Percentiles rank a stretch among this genome's conserved stretches.
These are phyloP conservation scores for Hypoxylon trugodes DNA, from an alignment of 495 filamentous ascomycete genomes.

Conservation along the genomic window DNA sequence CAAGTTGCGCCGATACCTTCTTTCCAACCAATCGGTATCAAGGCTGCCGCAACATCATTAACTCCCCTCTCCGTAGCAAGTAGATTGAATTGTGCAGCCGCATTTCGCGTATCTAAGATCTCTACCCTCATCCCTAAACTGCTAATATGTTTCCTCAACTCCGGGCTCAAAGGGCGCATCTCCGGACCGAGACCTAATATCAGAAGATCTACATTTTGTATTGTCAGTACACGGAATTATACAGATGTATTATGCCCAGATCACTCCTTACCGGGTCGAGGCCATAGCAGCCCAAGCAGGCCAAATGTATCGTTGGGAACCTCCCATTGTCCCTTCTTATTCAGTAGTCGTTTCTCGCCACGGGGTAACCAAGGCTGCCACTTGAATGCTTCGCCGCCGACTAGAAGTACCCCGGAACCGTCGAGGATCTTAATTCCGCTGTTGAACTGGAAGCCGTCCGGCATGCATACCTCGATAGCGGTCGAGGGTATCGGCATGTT, in stretches of 20 bases:
- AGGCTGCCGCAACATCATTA: conserved; percentile 81
- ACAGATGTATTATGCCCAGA: neutral
- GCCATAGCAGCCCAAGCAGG: conserved; percentile 81
- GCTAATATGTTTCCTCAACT: conserved; percentile 74
- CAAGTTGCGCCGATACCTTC: conserved; percentile 55
- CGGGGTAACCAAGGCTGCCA: conserved; percentile 80
- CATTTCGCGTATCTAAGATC: conserved; percentile 91
- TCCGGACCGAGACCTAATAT: conserved; percentile 84
- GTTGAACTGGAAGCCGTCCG: conserved; percentile 82
- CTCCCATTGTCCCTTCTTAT: conserved; percentile 83
- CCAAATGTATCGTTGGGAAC: conserved; percentile 76
- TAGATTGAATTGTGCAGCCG: conserved; percentile 88
- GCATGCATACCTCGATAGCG: conserved; percentile 77
- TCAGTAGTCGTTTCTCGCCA: conserved; percentile 63
- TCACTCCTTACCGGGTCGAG: conserved; percentile 78
- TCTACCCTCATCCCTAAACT: conserved; percentile 86
- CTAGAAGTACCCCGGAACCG: conserved; percentile 74
- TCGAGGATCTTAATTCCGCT: conserved; percentile 73
- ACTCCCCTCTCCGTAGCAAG: conserved; percentile 85
- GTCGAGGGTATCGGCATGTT: conserved; percentile 79
- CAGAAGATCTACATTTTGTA: conserved; percentile 72
- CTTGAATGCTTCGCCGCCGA: conserved; percentile 84
- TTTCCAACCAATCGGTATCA: conserved; percentile 87
- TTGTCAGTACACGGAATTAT: conserved; percentile 1
- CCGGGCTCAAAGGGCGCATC: conserved; percentile 78